Evolutionary conservation across 2,329 filamentous ascomycete genomes (phyloP).

Genomic region (Beauveria sp.): DNA sequence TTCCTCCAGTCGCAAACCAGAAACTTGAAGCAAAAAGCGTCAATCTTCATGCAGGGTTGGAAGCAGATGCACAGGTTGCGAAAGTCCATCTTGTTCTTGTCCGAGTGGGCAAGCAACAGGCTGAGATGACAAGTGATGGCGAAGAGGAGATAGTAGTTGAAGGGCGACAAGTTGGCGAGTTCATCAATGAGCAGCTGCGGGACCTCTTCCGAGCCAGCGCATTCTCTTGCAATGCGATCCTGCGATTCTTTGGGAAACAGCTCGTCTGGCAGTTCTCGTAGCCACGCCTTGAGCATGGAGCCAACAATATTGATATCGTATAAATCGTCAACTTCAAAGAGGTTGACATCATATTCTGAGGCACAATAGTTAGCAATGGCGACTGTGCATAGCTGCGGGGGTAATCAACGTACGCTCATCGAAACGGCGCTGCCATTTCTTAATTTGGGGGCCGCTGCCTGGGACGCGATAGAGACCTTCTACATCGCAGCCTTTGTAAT

Average conservation of each 20-base stretch:
- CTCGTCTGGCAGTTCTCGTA: slow-evolving; percentile 89
- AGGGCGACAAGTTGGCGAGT: slow-evolving; percentile 86
- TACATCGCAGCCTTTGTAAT: slow-evolving; percentile 88
- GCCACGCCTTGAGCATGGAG: slow-evolving; percentile 93
- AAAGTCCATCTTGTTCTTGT: slow-evolving; percentile 98
- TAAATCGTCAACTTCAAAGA: slow-evolving; percentile 78
- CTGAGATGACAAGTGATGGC: slow-evolving; percentile 95
- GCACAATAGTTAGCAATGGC: neutral
- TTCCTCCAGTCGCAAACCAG: slow-evolving; percentile 92
- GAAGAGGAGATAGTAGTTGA: slow-evolving; percentile 96
- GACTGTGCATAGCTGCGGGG: neutral
- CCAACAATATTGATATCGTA: slow-evolving; percentile 97
- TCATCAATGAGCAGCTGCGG: slow-evolving; percentile 85
- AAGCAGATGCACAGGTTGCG: slow-evolving; percentile 95
- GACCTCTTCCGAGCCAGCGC: slow-evolving; percentile 68
- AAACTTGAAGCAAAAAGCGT: slow-evolving; percentile 91
- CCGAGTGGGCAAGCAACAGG: slow-evolving; percentile 79
- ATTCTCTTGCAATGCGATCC: slow-evolving; percentile 71
- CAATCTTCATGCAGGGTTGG: slow-evolving; percentile 93
- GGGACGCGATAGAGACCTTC: slow-evolving; percentile 91
- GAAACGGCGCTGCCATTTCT: slow-evolving; percentile 87
- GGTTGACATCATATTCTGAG: slow-evolving; percentile 75
- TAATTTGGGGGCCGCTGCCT: slow-evolving; percentile 82
- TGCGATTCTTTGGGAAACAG: slow-evolving; percentile 82
- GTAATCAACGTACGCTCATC: slow-evolving; percentile 57